Evolutionary conservation across 176 grass and related monocot species (phyloP), one percentile per base, ranked within the genome.

Genomic region (Musa itinerans): DNA sequence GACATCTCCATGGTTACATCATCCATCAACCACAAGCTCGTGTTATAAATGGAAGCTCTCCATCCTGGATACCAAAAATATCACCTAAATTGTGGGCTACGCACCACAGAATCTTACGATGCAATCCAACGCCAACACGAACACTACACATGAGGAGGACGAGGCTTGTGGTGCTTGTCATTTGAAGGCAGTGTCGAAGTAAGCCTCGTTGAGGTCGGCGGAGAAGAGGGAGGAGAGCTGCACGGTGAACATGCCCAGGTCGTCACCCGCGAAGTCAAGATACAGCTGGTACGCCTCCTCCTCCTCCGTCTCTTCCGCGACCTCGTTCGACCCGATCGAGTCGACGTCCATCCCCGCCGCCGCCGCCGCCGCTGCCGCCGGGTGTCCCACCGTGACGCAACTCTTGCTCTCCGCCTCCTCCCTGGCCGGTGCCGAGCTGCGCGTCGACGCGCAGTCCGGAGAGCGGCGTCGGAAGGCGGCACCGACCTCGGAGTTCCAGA

Each of bases 401-500:
- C 57, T 79, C 20, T 56, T 78, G 19, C 71, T 86, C 80, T 75
- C 84, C 23, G 75, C 29, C 11, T 79, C 34, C 11, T 50, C 66
- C 13, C 59, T 67, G 78, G 74, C 69, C 29, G 52, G 22, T 17
- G 12, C 24, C 9, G 16, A 17, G 57, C 57, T 62, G 12, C 13
- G 57, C 57, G 4, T 62, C 57, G 14, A 62, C 15, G 57, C 15
- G 20, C 16, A 9, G 15, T 17, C 24, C 21, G 22, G 22, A 17
- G 21, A 5, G 50, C 16, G 79, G 11, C 1, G 59, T 53, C 86
- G 88, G 84, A 97, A 97, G 29, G 94, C 83, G 8, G 81, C 94
- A 3, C 94, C 90, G 51, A 97, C 81, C 54, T 89, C 90, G 14
- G 94, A 97, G 83, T 97, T 91, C 94, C 94, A 97, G 62, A 97